Base-by-base conservation (phyloP, 2,329 filamentous ascomycete genomes). In the Xylariaceae sp. region DNA sequence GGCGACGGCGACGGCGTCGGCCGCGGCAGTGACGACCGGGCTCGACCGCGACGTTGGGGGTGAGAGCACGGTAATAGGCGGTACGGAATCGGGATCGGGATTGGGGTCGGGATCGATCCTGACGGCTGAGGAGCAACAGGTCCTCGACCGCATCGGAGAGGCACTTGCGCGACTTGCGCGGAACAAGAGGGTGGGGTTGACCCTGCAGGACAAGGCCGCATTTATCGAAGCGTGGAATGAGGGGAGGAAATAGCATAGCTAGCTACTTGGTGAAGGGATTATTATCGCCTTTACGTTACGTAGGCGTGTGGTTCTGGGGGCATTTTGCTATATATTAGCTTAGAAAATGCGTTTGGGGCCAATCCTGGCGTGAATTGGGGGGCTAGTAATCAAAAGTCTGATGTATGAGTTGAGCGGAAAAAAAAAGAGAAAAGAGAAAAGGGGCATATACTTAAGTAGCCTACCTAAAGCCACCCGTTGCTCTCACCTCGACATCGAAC, bases 141-240 rank as follows among this genome's bases (percentile, higher is more conserved):
- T 93, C 12, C 75, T 98, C 43, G 90, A 96, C 67, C 83, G 84
- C 37, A 84, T 99, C 16, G 91, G 85, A 1, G 95, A 98, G 65
- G 87, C 92, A 10, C 77, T 99, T 53, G 92, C 95, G n/a, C 79
- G 93, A 50, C 74, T 99, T 50, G 91, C 93, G 1, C 80, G 95
- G 58, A 93, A 95, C 40, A 96, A 96, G 79, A 83, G 93, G 53
- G 91, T 99, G 1, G 92, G 90, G 0, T 73, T 99, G 63, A 92
- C 91, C 0, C 80, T 96, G 52, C 79, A 82, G 66, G 91, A 98
- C 59, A 99, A 99, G 79, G 77, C 81, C 20, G 84, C 86, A 5
- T 99, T 99, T 73, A 81, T 96, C 23, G 81, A 87, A 52, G 86
- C 87, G 26, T 93, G 81, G 74, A 74, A 70, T 7, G 77, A 75